These are phyloP conservation scores for Tricharina praecox DNA, from an alignment of 495 filamentous ascomycete species.

Conservation along the genomic window DNA sequence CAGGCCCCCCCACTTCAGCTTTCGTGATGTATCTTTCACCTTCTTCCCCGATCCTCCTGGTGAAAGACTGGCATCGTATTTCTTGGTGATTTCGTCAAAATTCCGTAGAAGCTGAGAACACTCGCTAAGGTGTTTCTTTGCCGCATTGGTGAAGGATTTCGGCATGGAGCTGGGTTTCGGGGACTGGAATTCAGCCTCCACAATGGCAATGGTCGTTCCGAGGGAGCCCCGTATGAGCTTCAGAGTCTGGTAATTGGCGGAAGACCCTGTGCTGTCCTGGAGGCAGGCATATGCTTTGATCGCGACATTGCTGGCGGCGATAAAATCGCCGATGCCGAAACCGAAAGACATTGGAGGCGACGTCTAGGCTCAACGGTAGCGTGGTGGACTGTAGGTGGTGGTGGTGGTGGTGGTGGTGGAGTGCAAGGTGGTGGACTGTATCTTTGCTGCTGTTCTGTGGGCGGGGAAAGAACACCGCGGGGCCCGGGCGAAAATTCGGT, in stretches of 20 bases:
- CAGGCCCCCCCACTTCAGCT: background rate
- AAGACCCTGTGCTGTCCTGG: background rate
- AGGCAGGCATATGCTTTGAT: background rate
- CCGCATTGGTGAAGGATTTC: background rate
- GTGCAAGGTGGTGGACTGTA: too few species aligned
- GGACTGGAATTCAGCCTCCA: background rate
- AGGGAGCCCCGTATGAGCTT: too few species aligned
- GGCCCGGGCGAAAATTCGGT: too few species aligned
- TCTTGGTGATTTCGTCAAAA: background rate
- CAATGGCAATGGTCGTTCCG: background rate
- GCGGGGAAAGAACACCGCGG: too few species aligned
- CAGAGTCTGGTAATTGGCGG: background rate
- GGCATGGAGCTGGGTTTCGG: background rate
- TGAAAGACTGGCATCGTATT: background rate
- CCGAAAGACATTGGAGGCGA: slow-evolving; percentile 7
- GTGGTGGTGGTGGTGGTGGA: too few species aligned
- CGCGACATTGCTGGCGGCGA: background rate
- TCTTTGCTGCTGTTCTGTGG: too few species aligned
- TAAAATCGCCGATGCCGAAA: slow-evolving; percentile 5
- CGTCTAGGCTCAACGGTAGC: too few species aligned
- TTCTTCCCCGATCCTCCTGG: background rate
- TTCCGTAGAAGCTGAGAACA: background rate
- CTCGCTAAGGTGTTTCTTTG: background rate
- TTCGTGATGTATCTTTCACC: background rate
- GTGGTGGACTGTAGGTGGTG: too few species aligned